Conservation (phyloP, 2,329 filamentous ascomycete species). For the Hysterium pulicare region DNA sequence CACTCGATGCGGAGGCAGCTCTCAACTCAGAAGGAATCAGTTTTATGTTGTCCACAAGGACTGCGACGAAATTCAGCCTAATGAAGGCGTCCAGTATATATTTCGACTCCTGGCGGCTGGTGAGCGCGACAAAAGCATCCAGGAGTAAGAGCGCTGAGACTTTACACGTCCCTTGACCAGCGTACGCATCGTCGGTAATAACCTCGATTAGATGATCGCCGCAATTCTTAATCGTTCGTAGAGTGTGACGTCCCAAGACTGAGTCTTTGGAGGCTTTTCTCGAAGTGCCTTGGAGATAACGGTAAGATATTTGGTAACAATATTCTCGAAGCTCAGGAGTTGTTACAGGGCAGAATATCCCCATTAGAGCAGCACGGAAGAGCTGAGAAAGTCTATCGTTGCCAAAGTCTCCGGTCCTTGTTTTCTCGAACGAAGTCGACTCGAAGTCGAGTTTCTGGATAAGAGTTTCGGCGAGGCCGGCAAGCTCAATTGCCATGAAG, state of each 20-base stretch:
- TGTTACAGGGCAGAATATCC: conserved; percentile 70
- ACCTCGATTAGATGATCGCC: conserved; percentile 81
- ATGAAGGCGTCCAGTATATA: conserved; percentile 77
- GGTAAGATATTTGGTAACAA: conserved; percentile 89
- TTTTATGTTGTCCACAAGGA: conserved; percentile 84
- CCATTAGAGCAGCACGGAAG: conserved; percentile 80
- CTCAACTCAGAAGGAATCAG: conserved; percentile 66
- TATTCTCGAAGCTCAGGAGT: conserved; percentile 71
- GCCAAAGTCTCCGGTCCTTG: conserved; percentile 63
- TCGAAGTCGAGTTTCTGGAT: conserved; percentile 67
- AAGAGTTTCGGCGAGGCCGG: conserved; percentile 69
- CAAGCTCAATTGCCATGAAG: conserved; percentile 70
- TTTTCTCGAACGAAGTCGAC: conserved; percentile 43
- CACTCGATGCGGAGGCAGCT: conserved; percentile 30
- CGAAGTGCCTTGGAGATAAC: conserved; percentile 71
- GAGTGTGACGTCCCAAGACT: conserved; percentile 46
- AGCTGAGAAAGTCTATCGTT: conserved; percentile 88
- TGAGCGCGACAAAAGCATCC: conserved; percentile 70
- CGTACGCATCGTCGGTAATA: conserved; percentile 89
- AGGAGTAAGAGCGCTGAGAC: conserved; percentile 84
- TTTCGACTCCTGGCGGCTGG: conserved; percentile 66
- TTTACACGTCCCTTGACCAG: conserved; percentile 76
- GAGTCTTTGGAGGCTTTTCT: conserved; percentile 41
- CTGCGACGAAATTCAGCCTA: conserved; percentile 83
- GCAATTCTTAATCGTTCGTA: conserved; percentile 71